phyloP scores from a whole-genome alignment of 257 asterid species.

The Osmanthus fragrans region DNA sequence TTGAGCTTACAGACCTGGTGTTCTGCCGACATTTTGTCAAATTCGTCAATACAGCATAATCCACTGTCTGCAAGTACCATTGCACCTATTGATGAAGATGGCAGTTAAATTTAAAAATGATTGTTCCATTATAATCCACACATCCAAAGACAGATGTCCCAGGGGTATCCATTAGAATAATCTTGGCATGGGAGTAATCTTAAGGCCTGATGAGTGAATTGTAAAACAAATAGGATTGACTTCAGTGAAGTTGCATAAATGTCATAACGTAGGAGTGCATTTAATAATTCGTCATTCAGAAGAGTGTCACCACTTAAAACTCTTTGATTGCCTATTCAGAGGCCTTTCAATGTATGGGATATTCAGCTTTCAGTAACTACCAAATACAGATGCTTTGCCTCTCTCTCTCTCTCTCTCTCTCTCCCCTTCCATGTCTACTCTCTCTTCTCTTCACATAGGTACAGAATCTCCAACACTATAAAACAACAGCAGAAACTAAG shows the following conservation, averaged over 20 bases:
- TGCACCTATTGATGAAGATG: slow-evolving; percentile 59
- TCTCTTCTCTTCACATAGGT: not conserved
- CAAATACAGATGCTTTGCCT: not conserved
- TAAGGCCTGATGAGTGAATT: slow-evolving; percentile 3
- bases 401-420: not conserved
- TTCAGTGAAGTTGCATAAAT: not conserved
- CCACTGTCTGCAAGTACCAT: slow-evolving; percentile 99
- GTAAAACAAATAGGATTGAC: not conserved
- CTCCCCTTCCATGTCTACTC: not conserved
- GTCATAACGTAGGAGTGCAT: not conserved
- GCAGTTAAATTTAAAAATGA: slow-evolving; percentile 20
- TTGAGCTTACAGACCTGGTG: slow-evolving; percentile 68
- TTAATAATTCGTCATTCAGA: not conserved
- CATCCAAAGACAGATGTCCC: not conserved
- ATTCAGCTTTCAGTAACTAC: slow-evolving; percentile 1
- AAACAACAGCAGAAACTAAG: not conserved
- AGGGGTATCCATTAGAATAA: slow-evolving; percentile 5
- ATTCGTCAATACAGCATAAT: slow-evolving; percentile 95
- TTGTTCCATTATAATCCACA: slow-evolving; percentile 10
- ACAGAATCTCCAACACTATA: not conserved
- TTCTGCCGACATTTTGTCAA: slow-evolving; percentile 96
- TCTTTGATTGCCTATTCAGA: slow-evolving; percentile 15
- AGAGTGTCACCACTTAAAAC: slow-evolving; percentile 9
- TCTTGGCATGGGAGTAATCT: not conserved
- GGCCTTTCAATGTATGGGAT: slow-evolving; percentile 13